Base-by-base conservation (phyloP, 73 alveolate genomes). In the Symbiodinium natans region DNA sequence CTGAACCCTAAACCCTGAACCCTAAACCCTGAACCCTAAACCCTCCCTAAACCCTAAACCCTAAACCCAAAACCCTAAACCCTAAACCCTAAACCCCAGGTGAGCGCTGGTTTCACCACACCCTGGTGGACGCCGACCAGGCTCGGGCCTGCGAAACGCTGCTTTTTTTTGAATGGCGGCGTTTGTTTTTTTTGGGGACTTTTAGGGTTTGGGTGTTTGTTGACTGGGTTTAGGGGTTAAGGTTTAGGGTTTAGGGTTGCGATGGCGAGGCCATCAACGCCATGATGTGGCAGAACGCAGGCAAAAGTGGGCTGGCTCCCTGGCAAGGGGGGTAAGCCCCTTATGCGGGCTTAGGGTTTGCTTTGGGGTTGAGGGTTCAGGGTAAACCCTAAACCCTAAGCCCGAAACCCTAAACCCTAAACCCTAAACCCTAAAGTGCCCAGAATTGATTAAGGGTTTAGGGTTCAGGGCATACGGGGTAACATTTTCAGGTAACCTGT, bases 271-370 rank as follows among this genome's bases (percentile, higher is more conserved):
- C 98, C 39, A 92, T 92, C 98, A 92, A 92, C 31, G 59, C 98
- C 59, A 92, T 92, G 98, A 92, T 92, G 98, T 92, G 98, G 98
- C 98, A 92, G 46, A 92, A 92, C 41, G 98, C 98, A 29, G 98
- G 98, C 40, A 92, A 92, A n/a, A 74, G 98, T 29, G 98, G 98
- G 46, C 87, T 89, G 59, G 63, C 10, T 25, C 19, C 63, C 63
- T 25, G 63, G 17, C 63, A 17, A 2, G 13, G n/a, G n/a, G n/a
- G n/a, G n/a, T n/a, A n/a, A n/a, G n/a, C n/a, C n/a, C n/a, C n/a
- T n/a, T n/a, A n/a, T n/a, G n/a, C n/a, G 56, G 63, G 63, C 1
- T 48, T 48, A 48, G 63, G 63, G 63, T 48, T 5, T 48, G 13
- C 21, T 48, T 1, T 48, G 13, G 17, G 63, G 63, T 48, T 48